These are phyloP conservation scores for Salix arbutifolia DNA, from an alignment of 345 rosid species.

Conservation along the genomic window DNA sequence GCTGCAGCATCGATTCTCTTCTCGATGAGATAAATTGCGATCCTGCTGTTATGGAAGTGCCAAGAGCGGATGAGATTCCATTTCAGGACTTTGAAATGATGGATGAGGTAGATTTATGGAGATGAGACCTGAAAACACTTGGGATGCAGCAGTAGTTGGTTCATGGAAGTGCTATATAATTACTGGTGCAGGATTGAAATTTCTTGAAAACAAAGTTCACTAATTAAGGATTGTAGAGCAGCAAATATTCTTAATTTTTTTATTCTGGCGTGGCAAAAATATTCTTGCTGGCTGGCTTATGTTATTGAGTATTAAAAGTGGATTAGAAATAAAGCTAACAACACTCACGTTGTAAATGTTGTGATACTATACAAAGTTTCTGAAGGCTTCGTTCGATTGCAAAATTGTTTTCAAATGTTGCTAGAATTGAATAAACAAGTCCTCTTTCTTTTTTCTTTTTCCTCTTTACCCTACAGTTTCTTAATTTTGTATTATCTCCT, in stretches of 20 bases:
- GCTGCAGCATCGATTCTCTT: conserved; percentile 60
- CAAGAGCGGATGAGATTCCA: conserved; percentile 8
- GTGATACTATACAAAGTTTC: neutral
- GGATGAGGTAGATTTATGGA: conserved; percentile 55
- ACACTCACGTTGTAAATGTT: neutral
- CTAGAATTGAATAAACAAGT: neutral
- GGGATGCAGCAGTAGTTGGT: neutral
- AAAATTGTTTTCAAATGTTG: neutral
- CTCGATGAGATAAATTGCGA: conserved; percentile 53
- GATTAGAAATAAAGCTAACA: neutral
- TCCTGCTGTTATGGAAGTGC: conserved; percentile 18
- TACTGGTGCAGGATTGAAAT: neutral
- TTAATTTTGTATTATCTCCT: neutral
- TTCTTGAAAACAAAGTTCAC: neutral
- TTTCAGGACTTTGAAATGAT: conserved; percentile 25
- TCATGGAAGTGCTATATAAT: neutral
- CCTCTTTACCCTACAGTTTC: neutral
- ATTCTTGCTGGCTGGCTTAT: neutral
- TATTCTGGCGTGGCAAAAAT: neutral
- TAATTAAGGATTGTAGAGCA: too few species aligned
- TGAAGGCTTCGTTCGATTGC: neutral
- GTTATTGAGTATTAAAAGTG: neutral
- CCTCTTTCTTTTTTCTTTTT: too few species aligned
- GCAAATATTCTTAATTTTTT: neutral
- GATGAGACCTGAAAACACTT: conserved; percentile 43